Evolutionary conservation across 2,329 filamentous ascomycete species (phyloP), one percentile per base, ranked within the genome.

Genomic region (Zalaria obscura): DNA sequence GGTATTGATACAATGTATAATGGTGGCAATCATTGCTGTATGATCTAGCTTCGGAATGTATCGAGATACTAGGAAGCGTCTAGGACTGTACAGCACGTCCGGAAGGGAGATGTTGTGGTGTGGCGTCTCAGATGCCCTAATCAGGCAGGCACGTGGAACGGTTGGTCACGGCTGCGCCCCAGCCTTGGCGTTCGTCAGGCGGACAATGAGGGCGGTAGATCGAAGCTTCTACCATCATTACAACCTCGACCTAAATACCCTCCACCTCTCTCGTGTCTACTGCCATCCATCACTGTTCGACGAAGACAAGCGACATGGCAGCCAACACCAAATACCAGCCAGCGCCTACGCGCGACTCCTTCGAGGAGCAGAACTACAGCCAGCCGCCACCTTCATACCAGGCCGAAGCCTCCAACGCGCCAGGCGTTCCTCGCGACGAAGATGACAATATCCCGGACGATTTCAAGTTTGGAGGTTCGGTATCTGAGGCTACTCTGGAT

Each of bases 391-490:
- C 89, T 18, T 83, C 83, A 46, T 95, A 95, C 68, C 72, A 75
- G 58, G 70, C 72, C 47, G 62, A 69, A 46, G 72, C 76, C 32
- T 68, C 74, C 32, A 63, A 72, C 45, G 69, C 70, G 53, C 70
- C 73, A 25, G 70, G 83, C 34, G 74, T 83, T 43, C 73, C 73
- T 47, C 80, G 72, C 40, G 59, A 63, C 58, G 88, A 88, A 62
- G 78, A 88, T 57, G 89, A 95, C 65, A 93, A 95, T 56, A 60
- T 96, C 36, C 89, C 89, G 1, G 89, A 96, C 67, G 89, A 96
- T 64, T 96, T 96, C 77, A 96, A 95, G 83, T 96, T 93, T 58
- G 91, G 89, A 52, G 88, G 87, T 47, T 86, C 81, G 11, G 88
- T 96, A 45, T 81, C 88, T 50, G 91, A 96, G 68, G 89, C 85